Evolutionary conservation across 306 rosid species (phyloP).

Genomic region (Casuarina cunninghamiana): DNA sequence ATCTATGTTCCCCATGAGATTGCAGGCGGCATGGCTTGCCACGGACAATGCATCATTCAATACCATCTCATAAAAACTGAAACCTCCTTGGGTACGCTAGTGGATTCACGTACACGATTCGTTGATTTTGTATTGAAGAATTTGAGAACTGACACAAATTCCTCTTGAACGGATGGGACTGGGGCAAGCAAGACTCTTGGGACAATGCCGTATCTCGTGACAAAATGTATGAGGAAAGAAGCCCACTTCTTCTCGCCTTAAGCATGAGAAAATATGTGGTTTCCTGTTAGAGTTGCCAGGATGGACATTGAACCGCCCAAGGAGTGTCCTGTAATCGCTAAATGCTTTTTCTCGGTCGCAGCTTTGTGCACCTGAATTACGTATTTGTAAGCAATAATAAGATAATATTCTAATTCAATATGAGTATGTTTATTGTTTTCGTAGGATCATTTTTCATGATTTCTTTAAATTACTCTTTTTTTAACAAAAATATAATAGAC

Average conservation of each 20-base stretch:
- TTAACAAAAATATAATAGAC: no score
- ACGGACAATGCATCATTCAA: slow-evolving; percentile 52
- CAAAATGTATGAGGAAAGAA: slow-evolving; percentile 55
- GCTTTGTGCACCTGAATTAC: slow-evolving; percentile 50
- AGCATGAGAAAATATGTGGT: slow-evolving; percentile 73
- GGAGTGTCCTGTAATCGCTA: slow-evolving; percentile 78
- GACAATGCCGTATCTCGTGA: slow-evolving; percentile 58
- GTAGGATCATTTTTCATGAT: no score
- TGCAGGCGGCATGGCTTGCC: slow-evolving; percentile 62
- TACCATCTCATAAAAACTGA: slow-evolving; percentile 38
- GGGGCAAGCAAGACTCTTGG: slow-evolving; percentile 79
- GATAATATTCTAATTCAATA: background rate
- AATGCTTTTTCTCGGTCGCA: slow-evolving; percentile 23
- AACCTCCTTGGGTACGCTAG: background rate
- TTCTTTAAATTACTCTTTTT: no score
- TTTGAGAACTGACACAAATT: slow-evolving; percentile 29
- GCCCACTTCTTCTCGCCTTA: slow-evolving; percentile 75
- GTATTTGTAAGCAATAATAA: background rate
- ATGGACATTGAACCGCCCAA: slow-evolving; percentile 64
- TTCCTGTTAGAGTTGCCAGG: slow-evolving; percentile 65
- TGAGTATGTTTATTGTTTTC: background rate
- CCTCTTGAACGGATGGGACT: slow-evolving; percentile 31
- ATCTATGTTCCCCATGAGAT: slow-evolving; percentile 71
- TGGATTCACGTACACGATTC: background rate
- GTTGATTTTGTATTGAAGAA: slow-evolving; percentile 25